Evolutionary conservation across 768 basidiomycete genomes (phyloP).

Genomic region (Kwoniella dendrophila): DNA sequence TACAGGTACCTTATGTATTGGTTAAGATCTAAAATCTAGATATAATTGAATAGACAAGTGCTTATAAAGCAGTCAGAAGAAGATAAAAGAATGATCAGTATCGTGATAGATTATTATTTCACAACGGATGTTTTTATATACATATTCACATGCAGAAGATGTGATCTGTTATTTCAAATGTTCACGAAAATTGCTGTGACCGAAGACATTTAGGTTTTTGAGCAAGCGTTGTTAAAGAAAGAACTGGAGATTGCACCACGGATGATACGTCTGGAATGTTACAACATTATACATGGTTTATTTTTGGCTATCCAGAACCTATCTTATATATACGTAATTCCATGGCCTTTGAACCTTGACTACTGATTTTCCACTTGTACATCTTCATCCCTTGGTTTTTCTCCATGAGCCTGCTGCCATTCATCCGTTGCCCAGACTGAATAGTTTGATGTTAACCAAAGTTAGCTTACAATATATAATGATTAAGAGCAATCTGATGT

Average conservation of each 20-base stretch:
- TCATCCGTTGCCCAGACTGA: slow-evolving; percentile 96
- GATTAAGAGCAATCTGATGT: background rate
- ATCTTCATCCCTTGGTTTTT: slow-evolving; percentile 67
- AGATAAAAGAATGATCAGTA: slow-evolving; percentile 4
- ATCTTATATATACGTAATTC: background rate
- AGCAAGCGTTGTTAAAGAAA: background rate
- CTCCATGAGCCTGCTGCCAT: slow-evolving; percentile 75
- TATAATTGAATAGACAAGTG: background rate
- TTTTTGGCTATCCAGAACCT: background rate
- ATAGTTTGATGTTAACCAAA: slow-evolving; percentile 11
- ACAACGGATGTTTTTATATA: background rate
- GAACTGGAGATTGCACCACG: too few species aligned
- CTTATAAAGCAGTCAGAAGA: too few species aligned
- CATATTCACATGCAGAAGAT: slow-evolving; percentile 7
- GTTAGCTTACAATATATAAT: background rate
- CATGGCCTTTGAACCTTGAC: background rate
- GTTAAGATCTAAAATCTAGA: slow-evolving; percentile 32
- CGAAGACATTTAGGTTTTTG: too few species aligned
- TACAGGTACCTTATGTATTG: slow-evolving; percentile 42
- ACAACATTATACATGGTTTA: slow-evolving; percentile 21
- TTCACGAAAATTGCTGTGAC: too few species aligned
- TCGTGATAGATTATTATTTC: too few species aligned
- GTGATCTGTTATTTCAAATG: slow-evolving; percentile 1
- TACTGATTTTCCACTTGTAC: slow-evolving; percentile 18
- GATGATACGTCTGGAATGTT: too few species aligned